Conservation (phyloP, 345 rosid species). For the Noccaea bulbosa region DNA sequence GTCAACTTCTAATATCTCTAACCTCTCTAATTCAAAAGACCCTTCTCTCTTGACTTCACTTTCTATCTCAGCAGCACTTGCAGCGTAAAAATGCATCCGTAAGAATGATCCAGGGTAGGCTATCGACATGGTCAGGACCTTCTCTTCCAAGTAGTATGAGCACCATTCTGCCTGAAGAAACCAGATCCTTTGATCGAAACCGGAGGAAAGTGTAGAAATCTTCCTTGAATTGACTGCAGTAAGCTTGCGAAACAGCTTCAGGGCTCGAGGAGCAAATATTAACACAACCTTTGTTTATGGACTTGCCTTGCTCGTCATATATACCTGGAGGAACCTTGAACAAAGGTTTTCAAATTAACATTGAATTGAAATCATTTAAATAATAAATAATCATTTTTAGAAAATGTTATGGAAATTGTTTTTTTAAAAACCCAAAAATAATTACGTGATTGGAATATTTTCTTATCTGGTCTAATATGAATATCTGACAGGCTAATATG, state of each 20-base stretch:
- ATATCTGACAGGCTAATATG: too few species aligned
- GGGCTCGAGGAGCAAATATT: slow-evolving; percentile 69
- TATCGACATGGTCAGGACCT: slow-evolving; percentile 63
- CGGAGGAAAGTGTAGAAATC: slow-evolving; percentile 72
- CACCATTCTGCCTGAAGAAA: slow-evolving; percentile 66
- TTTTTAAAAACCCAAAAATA: too few species aligned
- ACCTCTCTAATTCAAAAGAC: slow-evolving; percentile 54
- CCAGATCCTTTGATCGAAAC: slow-evolving; percentile 64
- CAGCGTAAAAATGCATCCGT: slow-evolving; percentile 75
- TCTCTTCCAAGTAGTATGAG: slow-evolving; percentile 70
- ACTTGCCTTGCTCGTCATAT: slow-evolving; percentile 65
- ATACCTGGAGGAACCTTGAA: slow-evolving; percentile 71
- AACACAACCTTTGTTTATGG: slow-evolving; percentile 72
- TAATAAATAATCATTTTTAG: too few species aligned
- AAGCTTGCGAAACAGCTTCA: slow-evolving; percentile 63
- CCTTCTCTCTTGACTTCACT: slow-evolving; percentile 59
- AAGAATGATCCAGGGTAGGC: too few species aligned
- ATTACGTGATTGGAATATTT: too few species aligned
- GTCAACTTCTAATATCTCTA: slow-evolving; percentile 59
- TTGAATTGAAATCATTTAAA: too few species aligned
- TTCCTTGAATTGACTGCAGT: slow-evolving; percentile 65
- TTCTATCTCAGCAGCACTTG: slow-evolving; percentile 71
- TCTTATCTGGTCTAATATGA: too few species aligned
- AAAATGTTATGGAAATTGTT: too few species aligned
- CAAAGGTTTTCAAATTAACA: too few species aligned